phyloP scores from a whole-genome alignment of 371 early-diverging fungal genomes.

The Mortierella sp. region DNA sequence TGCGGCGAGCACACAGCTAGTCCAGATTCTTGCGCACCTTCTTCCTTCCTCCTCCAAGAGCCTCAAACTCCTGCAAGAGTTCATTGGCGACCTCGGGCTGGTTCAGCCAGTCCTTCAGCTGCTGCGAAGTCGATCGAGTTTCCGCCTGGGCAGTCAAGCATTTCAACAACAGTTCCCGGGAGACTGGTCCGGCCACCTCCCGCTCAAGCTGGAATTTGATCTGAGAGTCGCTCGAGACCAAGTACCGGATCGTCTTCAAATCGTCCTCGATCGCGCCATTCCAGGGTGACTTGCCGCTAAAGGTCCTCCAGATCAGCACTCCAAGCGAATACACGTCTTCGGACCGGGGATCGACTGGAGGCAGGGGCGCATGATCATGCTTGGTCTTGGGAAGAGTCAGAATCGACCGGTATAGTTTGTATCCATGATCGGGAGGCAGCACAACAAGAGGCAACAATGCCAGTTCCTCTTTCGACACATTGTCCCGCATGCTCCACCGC shows the following conservation, averaged over 20 bases:
- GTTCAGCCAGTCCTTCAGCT: constrained; percentile 62
- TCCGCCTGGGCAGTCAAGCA: constrained; percentile 63
- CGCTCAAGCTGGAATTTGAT: constrained; percentile 64
- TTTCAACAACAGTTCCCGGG: constrained; percentile 61
- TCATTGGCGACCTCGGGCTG: constrained; percentile 22
- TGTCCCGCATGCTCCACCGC: constrained; percentile 64
- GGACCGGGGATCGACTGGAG: constrained; percentile 66
- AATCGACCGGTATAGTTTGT: constrained; percentile 69
- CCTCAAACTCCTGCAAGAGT: constrained; percentile 48
- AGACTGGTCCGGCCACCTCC: constrained; percentile 63
- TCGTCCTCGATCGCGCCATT: constrained; percentile 72
- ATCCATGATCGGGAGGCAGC: constrained; percentile 70
- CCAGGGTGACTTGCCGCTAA: constrained; percentile 76
- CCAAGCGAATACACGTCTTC: constrained; percentile 78
- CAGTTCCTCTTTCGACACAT: constrained; percentile 63
- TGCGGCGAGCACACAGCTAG: no score
- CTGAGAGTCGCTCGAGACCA: constrained; percentile 64
- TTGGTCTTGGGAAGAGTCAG: constrained; percentile 69
- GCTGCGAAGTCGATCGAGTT: constrained; percentile 60
- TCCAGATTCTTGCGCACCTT: constrained; percentile 48
- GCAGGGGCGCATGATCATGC: constrained; percentile 60
- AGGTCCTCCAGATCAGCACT: constrained; percentile 74
- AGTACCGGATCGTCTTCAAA: constrained; percentile 66
- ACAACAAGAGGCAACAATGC: constrained; percentile 63
- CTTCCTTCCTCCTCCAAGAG: constrained; percentile 49